These are phyloP conservation scores for Mycena vulgaris DNA, from an alignment of 768 basidiomycete genomes.

Conservation along the genomic window DNA sequence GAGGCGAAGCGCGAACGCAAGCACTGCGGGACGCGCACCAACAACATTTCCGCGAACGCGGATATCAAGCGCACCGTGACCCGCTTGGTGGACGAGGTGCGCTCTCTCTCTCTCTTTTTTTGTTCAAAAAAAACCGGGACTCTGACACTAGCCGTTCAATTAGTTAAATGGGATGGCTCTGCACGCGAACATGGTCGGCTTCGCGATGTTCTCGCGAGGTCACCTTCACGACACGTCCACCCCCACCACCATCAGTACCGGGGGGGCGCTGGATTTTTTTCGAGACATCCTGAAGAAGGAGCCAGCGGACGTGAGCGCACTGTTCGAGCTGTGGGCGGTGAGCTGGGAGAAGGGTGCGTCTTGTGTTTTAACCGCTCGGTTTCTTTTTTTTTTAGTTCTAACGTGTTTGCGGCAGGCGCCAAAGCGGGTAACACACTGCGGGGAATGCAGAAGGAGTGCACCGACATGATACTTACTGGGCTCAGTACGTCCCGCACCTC, in stretches of 20 bases:
- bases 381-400: background rate
- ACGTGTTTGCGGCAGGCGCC: background rate
- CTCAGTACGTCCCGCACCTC: slow-evolving; percentile 1
- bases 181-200: slow-evolving; percentile 1
- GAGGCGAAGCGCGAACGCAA: background rate
- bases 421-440: background rate
- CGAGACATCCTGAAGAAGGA: too few relatives aligned
- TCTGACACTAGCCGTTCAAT: background rate
- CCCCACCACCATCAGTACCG: background rate
- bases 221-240: background rate
- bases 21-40: background rate
- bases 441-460: too few relatives aligned
- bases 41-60: background rate
- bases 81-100: background rate
- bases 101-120: too few relatives aligned
- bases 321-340: too few relatives aligned
- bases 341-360: background rate
- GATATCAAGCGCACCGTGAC: background rate
- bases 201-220: slow-evolving; percentile 13
- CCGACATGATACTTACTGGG: background rate
- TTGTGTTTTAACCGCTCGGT: too few relatives aligned
- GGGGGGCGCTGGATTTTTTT: too few relatives aligned
- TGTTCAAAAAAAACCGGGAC: background rate
- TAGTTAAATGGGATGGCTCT: background rate
- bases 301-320: too few relatives aligned